Base-by-base conservation (phyloP, 164 flowering plant genomes). In the Macadamia integrifolia region DNA sequence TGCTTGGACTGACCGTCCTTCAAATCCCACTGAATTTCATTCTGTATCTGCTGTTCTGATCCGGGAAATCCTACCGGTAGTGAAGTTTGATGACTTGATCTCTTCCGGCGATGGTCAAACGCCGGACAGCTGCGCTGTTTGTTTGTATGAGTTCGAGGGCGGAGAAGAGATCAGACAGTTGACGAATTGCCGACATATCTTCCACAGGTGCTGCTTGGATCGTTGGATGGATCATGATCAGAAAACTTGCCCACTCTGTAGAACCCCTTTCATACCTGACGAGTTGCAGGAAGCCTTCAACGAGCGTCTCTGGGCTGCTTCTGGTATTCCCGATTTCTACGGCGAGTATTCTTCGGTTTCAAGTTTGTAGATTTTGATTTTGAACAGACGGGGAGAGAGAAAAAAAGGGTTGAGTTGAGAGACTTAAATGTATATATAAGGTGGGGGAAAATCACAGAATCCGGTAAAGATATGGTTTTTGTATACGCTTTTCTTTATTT, bases 211-310 rank as follows among this genome's bases (percentile, higher is more conserved):
- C 60, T 93, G 98, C 73, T 61, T 93, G 49, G 97, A 93, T 79
- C 85, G 88, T 58, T 93, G 98, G 97, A 83, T 93, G 90, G 93
- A 89, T 66, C 88, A 86, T 64, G 94, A 86, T 71, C 91, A 86
- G 82, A 80, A 77, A n/a, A 92, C 98, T 8, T 90, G 98, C 57
- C 98, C 98, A 1, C 88, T 92, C 1, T 92, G 98, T 68, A 72
- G 98, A 74, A 86, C 86, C 17, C 85, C 76, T 1, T 83, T 92
- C 52, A 76, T 90, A 7, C 87, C 88, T 0, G 82, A 82, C 59
- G 87, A 80, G 58, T 71, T 78, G 83, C 78, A 71, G 72, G 85
- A 80, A 15, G 84, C 81, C 69, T 85, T 86, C 67, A 81, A 90
- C 71, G 89, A 82, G 71, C 84, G 90, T 67, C 77, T 89, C n/a